phyloP scores from a whole-genome alignment of 495 filamentous ascomycete genomes.

The Penicillium crystallinum region DNA sequence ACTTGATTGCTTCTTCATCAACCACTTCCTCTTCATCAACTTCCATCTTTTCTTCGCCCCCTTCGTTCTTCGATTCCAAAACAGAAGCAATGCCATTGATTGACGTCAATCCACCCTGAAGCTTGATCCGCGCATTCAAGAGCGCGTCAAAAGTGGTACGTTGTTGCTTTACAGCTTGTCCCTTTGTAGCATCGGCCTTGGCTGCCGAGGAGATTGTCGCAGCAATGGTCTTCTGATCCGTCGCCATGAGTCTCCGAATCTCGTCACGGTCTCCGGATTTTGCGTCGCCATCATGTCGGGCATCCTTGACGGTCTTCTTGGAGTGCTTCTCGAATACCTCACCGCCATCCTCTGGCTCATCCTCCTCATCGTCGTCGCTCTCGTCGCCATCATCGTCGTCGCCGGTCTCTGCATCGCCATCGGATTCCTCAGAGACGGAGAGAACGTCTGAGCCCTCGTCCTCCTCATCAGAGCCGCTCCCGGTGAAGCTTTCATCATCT shows the following conservation, averaged over 20 bases:
- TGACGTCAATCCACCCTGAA: slow-evolving; percentile 83
- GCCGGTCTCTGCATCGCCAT: slow-evolving; percentile 3
- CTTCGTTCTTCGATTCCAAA: slow-evolving; percentile 30
- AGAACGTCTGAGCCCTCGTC: slow-evolving; percentile 12
- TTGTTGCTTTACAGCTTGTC: slow-evolving; percentile 76
- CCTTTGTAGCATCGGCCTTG: slow-evolving; percentile 76
- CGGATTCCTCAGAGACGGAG: slow-evolving; percentile 15
- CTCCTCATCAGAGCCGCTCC: slow-evolving; percentile 14
- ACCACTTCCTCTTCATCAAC: slow-evolving; percentile 32
- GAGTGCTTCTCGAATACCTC: neutral
- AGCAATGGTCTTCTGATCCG: slow-evolving; percentile 65
- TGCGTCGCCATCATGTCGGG: neutral
- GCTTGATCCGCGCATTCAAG: slow-evolving; percentile 78
- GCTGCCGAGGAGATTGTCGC: slow-evolving; percentile 66
- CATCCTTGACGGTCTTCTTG: neutral
- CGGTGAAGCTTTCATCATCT: slow-evolving; percentile 31
- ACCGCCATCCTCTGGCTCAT: neutral
- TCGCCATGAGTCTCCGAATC: slow-evolving; percentile 62
- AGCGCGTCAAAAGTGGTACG: slow-evolving; percentile 79
- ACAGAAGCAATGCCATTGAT: slow-evolving; percentile 64
- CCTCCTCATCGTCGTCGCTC: slow-evolving; percentile 19
- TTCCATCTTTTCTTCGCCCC: slow-evolving; percentile 24
- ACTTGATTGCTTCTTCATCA: slow-evolving; percentile 51
- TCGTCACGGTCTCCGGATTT: slow-evolving; percentile 44
- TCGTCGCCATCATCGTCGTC: slow-evolving; percentile 9